Evolutionary conservation across 2,329 filamentous ascomycete genomes (phyloP).

Genomic region (Harringtonia lauricola): DNA sequence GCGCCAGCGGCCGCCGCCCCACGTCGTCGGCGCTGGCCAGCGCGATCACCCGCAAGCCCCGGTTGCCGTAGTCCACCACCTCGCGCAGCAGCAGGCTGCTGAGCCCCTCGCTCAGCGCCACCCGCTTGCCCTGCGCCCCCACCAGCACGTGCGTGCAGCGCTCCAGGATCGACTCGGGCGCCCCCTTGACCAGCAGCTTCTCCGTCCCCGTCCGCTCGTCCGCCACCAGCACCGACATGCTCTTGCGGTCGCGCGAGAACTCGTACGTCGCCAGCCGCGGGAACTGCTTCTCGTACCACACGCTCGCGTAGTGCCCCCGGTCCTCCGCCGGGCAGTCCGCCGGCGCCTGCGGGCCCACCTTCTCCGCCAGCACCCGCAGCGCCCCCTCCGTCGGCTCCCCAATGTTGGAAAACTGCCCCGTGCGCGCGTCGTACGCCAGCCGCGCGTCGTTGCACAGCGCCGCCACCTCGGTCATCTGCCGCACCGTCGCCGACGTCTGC

Average conservation of each 20-base stretch:
- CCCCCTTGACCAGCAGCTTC: constrained; percentile 89
- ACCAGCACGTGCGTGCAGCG: constrained; percentile 76
- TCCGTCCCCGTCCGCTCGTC: constrained; percentile 45
- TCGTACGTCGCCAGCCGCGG: constrained; percentile 80
- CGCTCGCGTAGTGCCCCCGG: constrained; percentile 70
- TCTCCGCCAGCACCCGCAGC: constrained; percentile 81
- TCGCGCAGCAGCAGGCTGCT: constrained; percentile 62
- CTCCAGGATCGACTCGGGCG: constrained; percentile 87
- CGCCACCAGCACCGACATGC: constrained; percentile 91
- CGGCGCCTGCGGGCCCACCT: constrained; percentile 74
- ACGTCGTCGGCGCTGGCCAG: constrained; percentile 76
- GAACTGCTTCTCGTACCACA: constrained; percentile 68
- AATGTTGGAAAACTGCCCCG: constrained; percentile 65
- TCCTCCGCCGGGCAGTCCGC: constrained; percentile 41
- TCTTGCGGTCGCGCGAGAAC: constrained; percentile 96
- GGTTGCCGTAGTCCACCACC: constrained; percentile 81
- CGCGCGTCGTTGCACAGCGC: constrained; percentile 83
- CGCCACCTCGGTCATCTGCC: constrained; percentile 62
- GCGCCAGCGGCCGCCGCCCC: constrained; percentile 55
- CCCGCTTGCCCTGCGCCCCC: constrained; percentile 67
- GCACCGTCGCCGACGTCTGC: constrained; percentile 62
- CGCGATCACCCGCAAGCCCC: constrained; percentile 87
- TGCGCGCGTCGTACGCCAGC: constrained; percentile 70
- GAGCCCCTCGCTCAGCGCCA: constrained; percentile 60
- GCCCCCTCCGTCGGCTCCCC: constrained; percentile 95